Evolutionary conservation across 805 yeast species (phyloP).

Genomic region (Dipodascopsis uninucleata): DNA sequence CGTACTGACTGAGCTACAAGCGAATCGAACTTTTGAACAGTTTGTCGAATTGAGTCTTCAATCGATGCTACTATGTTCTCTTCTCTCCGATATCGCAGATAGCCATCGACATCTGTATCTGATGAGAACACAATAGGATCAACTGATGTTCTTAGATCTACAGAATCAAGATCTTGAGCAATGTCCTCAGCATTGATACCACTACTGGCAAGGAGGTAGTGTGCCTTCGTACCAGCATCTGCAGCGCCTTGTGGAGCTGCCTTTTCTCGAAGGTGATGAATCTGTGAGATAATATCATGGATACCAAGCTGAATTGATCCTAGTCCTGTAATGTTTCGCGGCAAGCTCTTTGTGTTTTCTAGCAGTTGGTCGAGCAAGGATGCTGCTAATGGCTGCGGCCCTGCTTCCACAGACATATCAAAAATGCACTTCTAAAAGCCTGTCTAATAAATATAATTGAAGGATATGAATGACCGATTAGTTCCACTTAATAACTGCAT

Average conservation of each 20-base stretch:
- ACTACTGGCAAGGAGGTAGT: slow-evolving; percentile 82
- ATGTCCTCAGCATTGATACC: slow-evolving; percentile 85
- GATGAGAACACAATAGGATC: slow-evolving; percentile 31
- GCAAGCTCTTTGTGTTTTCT: slow-evolving; percentile 24
- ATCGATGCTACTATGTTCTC: slow-evolving; percentile 79
- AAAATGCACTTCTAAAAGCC: no score
- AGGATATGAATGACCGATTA: no score
- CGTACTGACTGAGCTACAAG: slow-evolving; percentile 69
- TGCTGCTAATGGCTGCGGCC: slow-evolving; percentile 18
- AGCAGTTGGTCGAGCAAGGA: slow-evolving; percentile 25
- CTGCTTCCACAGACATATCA: no score
- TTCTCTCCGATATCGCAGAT: slow-evolving; percentile 66
- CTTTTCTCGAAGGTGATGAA: slow-evolving; percentile 53
- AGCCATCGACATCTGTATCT: slow-evolving; percentile 54
- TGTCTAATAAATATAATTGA: no score
- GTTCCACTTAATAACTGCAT: no score
- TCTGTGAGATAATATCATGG: slow-evolving; percentile 68
- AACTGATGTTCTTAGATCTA: slow-evolving; percentile 36
- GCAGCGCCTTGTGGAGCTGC: slow-evolving; percentile 43
- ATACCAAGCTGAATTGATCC: slow-evolving; percentile 80
- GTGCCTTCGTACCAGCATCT: slow-evolving; percentile 47
- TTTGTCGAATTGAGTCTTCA: slow-evolving; percentile 68
- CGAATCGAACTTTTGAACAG: slow-evolving; percentile 78
- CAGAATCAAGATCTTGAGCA: slow-evolving; percentile 48
- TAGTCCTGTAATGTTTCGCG: slow-evolving; percentile 36